phyloP scores from a whole-genome alignment of 768 basidiomycete species.

The Lactifluus pinguis region DNA sequence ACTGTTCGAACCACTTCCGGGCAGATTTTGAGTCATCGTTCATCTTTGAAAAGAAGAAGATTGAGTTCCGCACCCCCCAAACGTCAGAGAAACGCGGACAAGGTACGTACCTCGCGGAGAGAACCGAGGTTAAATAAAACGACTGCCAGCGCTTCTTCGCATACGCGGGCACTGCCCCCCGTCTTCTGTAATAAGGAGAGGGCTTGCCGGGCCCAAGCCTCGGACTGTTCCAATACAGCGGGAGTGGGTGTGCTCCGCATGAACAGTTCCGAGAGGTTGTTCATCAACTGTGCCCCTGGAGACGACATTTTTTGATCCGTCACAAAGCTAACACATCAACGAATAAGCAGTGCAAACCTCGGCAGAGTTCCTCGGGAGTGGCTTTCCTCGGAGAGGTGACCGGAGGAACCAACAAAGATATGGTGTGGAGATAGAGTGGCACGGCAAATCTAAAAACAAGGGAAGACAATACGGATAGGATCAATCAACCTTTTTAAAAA shows the following conservation, averaged over 20 bases:
- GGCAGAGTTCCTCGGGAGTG: constrained; percentile 43
- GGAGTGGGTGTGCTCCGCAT: constrained; percentile 32
- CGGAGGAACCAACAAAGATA: constrained; percentile 48
- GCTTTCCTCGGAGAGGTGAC: constrained; percentile 21
- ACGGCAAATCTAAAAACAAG: constrained; percentile 42
- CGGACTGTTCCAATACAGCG: constrained; percentile 36
- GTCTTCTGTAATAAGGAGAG: constrained; percentile 28
- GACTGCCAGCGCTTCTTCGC: constrained; percentile 16
- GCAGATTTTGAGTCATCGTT: constrained; percentile 10
- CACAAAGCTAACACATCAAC: background rate
- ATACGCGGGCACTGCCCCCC: constrained; percentile 11
- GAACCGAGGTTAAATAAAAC: constrained; percentile 18
- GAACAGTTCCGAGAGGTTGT: constrained; percentile 37
- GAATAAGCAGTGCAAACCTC: constrained; percentile 34
- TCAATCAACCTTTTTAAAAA: constrained; percentile 11
- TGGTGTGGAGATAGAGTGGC: constrained; percentile 56
- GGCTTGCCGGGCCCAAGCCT: constrained; percentile 53
- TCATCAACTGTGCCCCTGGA: constrained; percentile 40
- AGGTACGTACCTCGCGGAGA: constrained; percentile 16
- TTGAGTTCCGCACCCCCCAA: background rate
- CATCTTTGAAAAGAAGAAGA: constrained; percentile 5
- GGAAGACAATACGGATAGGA: background rate
- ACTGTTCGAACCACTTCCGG: constrained; percentile 7
- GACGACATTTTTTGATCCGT: background rate
- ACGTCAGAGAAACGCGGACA: background rate